A percentile compares a stretch with the other conserved stretches of the same genome.
Conservation (phyloP, 2,329 filamentous ascomycete genomes). For the Penicillium frequentans region DNA sequence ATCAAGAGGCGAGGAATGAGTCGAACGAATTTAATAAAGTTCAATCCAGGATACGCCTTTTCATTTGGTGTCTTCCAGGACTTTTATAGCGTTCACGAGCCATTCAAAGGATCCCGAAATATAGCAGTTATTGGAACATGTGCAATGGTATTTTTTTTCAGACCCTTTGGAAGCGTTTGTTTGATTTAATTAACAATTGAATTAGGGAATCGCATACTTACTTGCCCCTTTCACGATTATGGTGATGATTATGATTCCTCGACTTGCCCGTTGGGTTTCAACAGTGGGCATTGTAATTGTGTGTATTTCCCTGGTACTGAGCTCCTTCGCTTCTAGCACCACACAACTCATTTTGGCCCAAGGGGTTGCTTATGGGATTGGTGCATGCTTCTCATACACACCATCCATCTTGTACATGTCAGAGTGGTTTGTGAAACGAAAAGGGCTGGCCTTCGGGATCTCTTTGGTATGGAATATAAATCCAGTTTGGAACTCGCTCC, state of each 20-base stretch:
- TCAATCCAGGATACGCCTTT: conserved; percentile 60
- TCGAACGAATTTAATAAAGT: not conserved
- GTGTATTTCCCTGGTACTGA: conserved; percentile 33
- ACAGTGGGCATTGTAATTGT: conserved; percentile 38
- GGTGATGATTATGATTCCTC: conserved; percentile 34
- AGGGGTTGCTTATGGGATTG: conserved; percentile 42
- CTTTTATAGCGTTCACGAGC: conserved; percentile 9
- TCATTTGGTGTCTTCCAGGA: conserved; percentile 54
- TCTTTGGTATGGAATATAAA: conserved; percentile 40
- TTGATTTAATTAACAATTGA: not conserved
- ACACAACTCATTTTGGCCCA: conserved; percentile 42
- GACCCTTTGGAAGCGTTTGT: not conserved
- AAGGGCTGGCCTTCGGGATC: conserved; percentile 52
- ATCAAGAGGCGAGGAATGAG: not conserved
- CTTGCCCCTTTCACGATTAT: conserved; percentile 24
- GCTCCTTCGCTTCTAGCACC: conserved; percentile 42
- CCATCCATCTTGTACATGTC: conserved; percentile 50
- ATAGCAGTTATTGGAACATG: conserved; percentile 58
- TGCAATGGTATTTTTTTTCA: conserved; percentile 47
- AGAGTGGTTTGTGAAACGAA: conserved; percentile 52
- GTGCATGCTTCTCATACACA: conserved; percentile 49
- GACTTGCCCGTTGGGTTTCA: conserved; percentile 25
- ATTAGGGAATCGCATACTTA: conserved; percentile 31
- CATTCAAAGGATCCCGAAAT: conserved; percentile 6
- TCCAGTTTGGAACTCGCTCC: not conserved